Conservation (phyloP, 2,329 filamentous ascomycete species). For the Periconia sp. region DNA sequence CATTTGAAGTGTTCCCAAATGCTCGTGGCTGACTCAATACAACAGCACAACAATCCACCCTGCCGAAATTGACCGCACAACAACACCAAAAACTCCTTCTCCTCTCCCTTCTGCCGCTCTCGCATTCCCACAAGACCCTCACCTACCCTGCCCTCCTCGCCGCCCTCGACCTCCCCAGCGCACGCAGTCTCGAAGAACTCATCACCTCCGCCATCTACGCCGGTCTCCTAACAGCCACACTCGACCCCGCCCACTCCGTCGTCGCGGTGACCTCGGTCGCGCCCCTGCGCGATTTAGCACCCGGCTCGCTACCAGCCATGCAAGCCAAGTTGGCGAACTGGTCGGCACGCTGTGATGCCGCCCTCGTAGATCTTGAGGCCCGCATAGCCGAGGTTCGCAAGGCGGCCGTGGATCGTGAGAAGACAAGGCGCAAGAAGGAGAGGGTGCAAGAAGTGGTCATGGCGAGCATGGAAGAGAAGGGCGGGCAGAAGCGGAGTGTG, state of each 20-base stretch:
- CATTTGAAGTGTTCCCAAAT: background rate
- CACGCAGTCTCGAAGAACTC: constrained; percentile 77
- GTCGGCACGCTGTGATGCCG: constrained; percentile 74
- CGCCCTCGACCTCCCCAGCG: constrained; percentile 66
- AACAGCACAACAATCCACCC: constrained; percentile 45
- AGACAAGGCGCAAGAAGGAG: constrained; percentile 46
- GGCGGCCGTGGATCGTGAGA: constrained; percentile 44
- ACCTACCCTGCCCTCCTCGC: constrained; percentile 70
- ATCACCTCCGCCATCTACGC: constrained; percentile 87
- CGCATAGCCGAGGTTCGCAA: constrained; percentile 69
- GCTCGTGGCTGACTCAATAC: background rate
- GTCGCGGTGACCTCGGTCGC: constrained; percentile 80
- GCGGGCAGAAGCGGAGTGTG: constrained; percentile 21
- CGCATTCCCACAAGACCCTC: constrained; percentile 65
- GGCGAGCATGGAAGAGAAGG: constrained; percentile 30
- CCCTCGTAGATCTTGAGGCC: constrained; percentile 72
- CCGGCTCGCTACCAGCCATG: constrained; percentile 70
- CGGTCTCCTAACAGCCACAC: constrained; percentile 76
- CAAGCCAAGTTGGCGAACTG: constrained; percentile 70
- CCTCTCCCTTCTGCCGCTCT: constrained; percentile 82
- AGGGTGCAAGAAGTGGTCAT: constrained; percentile 39
- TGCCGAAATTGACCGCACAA: constrained; percentile 71
- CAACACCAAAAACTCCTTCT: constrained; percentile 87
- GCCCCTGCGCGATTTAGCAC: constrained; percentile 81
- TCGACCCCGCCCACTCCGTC: constrained; percentile 74